Conservation (phyloP, 2,329 filamentous ascomycete genomes). For the Cytospora schulzeri region DNA sequence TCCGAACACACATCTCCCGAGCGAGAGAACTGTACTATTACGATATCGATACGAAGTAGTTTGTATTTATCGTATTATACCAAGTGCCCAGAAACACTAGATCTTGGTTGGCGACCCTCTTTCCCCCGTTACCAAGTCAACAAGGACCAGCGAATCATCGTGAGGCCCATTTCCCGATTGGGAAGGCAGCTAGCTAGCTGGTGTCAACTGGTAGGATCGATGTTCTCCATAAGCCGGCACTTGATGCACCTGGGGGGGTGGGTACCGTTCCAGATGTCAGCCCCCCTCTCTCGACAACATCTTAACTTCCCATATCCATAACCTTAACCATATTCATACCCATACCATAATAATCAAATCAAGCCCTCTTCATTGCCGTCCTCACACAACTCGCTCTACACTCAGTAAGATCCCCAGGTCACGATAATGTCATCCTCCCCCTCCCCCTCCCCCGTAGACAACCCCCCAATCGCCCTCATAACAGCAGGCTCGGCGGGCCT, state of each 20-base stretch:
- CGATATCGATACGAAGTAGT: not conserved
- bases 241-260: too few relatives aligned
- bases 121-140: not conserved
- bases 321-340: too few relatives aligned
- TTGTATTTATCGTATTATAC: not conserved
- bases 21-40: not conserved
- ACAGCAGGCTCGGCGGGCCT: conserved; percentile 65
- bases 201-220: too few relatives aligned
- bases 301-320: not conserved
- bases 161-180: conserved; percentile 6
- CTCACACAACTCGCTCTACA: not conserved
- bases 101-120: not conserved
- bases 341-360: too few relatives aligned
- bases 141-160: conserved; percentile 15
- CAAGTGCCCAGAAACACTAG: not conserved
- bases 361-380: too few relatives aligned
- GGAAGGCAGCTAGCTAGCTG: conserved; percentile 15
- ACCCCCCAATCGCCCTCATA: conserved; percentile 45
- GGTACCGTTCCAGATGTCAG: not conserved
- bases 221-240: too few relatives aligned
- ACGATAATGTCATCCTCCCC: conserved; percentile 33
- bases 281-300: not conserved
- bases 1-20: not conserved
- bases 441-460: too few relatives aligned
- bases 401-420: too few relatives aligned